These are phyloP conservation scores for Cicer pinnatifidum DNA, from an alignment of 306 rosid species.

Conservation along the genomic window DNA sequence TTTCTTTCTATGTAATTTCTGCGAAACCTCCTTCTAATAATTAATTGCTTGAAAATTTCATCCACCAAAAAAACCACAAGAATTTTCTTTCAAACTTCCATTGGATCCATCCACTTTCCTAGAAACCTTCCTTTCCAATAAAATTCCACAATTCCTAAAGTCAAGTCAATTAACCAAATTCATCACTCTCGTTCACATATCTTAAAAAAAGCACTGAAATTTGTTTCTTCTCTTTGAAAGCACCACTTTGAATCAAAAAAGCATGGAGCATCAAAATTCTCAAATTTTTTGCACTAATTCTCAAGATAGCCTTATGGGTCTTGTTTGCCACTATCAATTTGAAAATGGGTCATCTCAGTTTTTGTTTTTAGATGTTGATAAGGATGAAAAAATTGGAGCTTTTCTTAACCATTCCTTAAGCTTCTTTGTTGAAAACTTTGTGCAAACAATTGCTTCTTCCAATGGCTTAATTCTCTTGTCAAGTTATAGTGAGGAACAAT, in stretches of 20 bases:
- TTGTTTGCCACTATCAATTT: conserved; percentile 51
- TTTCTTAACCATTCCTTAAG: not conserved
- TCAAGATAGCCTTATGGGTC: conserved; percentile 19
- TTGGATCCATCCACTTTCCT: not conserved
- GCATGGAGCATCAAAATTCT: conserved; percentile 30
- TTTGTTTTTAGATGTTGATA: conserved; percentile 31
- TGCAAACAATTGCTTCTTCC: conserved; percentile 48
- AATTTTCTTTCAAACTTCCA: conserved; percentile 38
- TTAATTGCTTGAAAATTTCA: not conserved
- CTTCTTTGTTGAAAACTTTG: conserved; percentile 48
- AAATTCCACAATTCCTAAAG: not conserved
- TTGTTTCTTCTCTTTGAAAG: conserved; percentile 20
- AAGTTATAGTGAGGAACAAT: conserved; percentile 32
- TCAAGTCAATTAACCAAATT: conserved; percentile 23
- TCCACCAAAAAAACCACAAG: conserved; percentile 13
- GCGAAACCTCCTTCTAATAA: conserved; percentile 10
- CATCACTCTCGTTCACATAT: not conserved
- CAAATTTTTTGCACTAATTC: conserved; percentile 20
- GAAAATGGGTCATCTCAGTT: conserved; percentile 54
- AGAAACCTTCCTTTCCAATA: not conserved
- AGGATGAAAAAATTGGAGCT: conserved; percentile 14
- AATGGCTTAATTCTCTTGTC: conserved; percentile 48
- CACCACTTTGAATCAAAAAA: conserved; percentile 28
- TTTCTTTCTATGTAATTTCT: conserved; percentile 1
- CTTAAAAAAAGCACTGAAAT: conserved; percentile 1